Evolutionary conservation across 352 stramenopile species (phyloP).

Genomic region (Phytophthora tubulina): DNA sequence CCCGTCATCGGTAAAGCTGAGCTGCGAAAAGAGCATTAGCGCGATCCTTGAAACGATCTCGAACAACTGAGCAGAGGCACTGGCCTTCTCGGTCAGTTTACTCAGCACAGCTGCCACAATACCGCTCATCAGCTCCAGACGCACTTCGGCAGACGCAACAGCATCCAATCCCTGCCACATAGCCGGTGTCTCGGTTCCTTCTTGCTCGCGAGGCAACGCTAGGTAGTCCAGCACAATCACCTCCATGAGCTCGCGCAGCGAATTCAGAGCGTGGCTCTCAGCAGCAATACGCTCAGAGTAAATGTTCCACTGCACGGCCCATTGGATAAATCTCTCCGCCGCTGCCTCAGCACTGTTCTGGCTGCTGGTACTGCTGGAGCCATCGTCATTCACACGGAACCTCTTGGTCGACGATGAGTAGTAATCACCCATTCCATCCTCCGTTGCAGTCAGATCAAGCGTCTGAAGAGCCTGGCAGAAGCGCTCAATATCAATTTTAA

Average conservation of each 20-base stretch:
- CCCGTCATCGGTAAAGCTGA: slow-evolving; percentile 41
- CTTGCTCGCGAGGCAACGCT: slow-evolving; percentile 51
- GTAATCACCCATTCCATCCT: slow-evolving; percentile 48
- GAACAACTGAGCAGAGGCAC: slow-evolving; percentile 73
- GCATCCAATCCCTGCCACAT: slow-evolving; percentile 75
- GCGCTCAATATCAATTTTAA: slow-evolving; percentile 80
- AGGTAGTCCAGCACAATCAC: slow-evolving; percentile 85
- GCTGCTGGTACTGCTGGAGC: slow-evolving; percentile 41
- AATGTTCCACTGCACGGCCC: slow-evolving; percentile 86
- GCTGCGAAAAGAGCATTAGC: slow-evolving; percentile 68
- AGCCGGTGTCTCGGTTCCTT: slow-evolving; percentile 39
- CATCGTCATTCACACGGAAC: slow-evolving; percentile 62
- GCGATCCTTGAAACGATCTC: slow-evolving; percentile 79
- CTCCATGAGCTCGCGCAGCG: slow-evolving; percentile 79
- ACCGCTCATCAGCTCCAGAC: slow-evolving; percentile 67
- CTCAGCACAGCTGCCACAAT: slow-evolving; percentile 69
- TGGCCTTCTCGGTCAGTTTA: slow-evolving; percentile 67
- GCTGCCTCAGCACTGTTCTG: slow-evolving; percentile 48
- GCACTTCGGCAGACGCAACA: slow-evolving; percentile 66
- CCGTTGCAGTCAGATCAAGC: slow-evolving; percentile 59
- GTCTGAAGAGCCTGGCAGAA: slow-evolving; percentile 75
- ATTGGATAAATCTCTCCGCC: slow-evolving; percentile 69
- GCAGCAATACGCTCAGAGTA: slow-evolving; percentile 87
- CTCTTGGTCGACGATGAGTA: slow-evolving; percentile 61
- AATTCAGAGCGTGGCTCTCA: slow-evolving; percentile 83